Evolutionary conservation across 345 rosid genomes (phyloP).

Genomic region (Ailanthus altissimus): DNA sequence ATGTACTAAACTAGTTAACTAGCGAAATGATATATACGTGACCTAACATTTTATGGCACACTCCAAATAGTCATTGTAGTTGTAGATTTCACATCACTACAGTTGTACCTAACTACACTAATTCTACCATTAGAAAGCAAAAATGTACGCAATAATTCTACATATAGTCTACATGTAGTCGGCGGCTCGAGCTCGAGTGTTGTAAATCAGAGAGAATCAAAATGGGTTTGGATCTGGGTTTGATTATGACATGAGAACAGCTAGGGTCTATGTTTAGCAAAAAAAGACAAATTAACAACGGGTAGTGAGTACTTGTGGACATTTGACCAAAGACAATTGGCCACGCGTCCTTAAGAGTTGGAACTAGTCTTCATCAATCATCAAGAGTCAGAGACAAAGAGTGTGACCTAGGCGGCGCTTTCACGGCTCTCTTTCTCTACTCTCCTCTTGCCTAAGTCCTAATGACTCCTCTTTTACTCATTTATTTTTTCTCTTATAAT

Average conservation of each 20-base stretch:
- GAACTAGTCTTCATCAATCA: conserved; percentile 13
- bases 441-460: too few relatives aligned
- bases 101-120: not conserved
- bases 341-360: conserved; percentile 13
- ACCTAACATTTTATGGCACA: not conserved
- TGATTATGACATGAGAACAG: not conserved
- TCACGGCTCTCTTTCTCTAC: not conserved
- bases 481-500: too few relatives aligned
- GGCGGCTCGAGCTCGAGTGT: not conserved
- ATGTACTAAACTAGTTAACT: not conserved
- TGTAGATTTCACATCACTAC: not conserved
- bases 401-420: conserved; percentile 8
- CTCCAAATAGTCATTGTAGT: not conserved
- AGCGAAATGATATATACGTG: not conserved
- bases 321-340: not conserved
- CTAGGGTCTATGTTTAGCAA: not conserved
- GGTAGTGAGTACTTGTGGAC: not conserved
- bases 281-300: not conserved
- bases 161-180: too few relatives aligned
- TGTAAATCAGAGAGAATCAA: too few relatives aligned
- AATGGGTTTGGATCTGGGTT: not conserved
- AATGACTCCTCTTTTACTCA: too few relatives aligned
- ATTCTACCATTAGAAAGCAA: too few relatives aligned
- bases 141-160: too few relatives aligned
- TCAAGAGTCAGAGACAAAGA: not conserved